These are phyloP conservation scores for Thalassiosira hispida DNA, from an alignment of 352 stramenopile genomes.

Conservation along the genomic window DNA sequence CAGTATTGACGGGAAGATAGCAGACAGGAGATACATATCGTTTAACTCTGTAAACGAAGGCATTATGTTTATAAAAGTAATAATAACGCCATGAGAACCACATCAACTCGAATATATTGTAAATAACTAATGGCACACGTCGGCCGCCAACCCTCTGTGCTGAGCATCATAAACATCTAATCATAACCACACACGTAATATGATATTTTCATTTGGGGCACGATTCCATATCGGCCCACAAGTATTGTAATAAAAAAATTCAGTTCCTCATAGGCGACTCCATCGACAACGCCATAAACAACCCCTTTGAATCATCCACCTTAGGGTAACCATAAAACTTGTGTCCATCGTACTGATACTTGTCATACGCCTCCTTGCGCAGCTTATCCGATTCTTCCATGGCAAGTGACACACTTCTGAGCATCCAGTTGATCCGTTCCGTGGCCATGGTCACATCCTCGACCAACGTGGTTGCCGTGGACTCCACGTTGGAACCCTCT, in stretches of 20 bases:
- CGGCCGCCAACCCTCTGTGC: background rate
- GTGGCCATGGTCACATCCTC: conserved; percentile 56
- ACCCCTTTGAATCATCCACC: conserved; percentile 50
- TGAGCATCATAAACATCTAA: background rate
- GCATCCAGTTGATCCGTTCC: conserved; percentile 52
- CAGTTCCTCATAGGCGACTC: conserved; percentile 15
- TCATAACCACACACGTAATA: background rate
- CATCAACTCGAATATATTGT: background rate
- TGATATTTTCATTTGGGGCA: background rate
- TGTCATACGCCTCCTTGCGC: conserved; percentile 53
- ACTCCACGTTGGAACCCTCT: conserved; percentile 22
- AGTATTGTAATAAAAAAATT: background rate
- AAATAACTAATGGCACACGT: no score
- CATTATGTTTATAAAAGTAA: no score
- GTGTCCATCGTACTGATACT: conserved; percentile 59
- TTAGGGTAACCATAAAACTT: conserved; percentile 57
- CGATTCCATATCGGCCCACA: background rate
- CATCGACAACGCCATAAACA: conserved; percentile 51
- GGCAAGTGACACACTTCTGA: conserved; percentile 49
- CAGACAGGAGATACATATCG: no score
- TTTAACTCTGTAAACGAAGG: no score
- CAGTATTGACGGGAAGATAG: no score
- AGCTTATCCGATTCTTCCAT: conserved; percentile 61
- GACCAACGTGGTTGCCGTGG: conserved; percentile 39
- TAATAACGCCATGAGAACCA: background rate